phyloP scores from a whole-genome alignment of 2,329 filamentous ascomycete species.

The Ceratocystis destructans region DNA sequence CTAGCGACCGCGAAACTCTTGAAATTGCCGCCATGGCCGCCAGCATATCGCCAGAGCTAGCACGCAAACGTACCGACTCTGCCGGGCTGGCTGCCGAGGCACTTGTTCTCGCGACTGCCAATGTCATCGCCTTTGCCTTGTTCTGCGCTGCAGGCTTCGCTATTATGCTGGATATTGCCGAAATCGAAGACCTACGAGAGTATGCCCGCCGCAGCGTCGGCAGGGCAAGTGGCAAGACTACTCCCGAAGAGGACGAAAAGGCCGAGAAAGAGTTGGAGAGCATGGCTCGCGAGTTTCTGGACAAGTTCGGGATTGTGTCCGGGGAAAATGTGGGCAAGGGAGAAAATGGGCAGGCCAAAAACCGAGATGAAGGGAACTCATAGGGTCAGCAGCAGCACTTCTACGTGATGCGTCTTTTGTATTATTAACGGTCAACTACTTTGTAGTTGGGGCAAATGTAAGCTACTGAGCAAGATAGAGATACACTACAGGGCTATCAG shows the following conservation, averaged over 20 bases:
- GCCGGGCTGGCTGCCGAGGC: constrained; percentile 68
- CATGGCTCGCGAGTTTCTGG: constrained; percentile 46
- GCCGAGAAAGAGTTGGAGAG: constrained; percentile 49
- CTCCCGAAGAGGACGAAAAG: constrained; percentile 27
- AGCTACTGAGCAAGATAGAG: background rate
- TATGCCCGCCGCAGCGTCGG: constrained; percentile 34
- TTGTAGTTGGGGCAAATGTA: background rate
- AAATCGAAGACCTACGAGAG: constrained; percentile 48
- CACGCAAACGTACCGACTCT: constrained; percentile 38
- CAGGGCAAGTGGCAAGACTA: constrained; percentile 26
- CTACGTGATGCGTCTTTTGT: background rate
- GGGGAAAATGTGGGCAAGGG: background rate
- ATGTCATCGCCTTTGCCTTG: constrained; percentile 62
- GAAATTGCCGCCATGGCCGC: constrained; percentile 25
- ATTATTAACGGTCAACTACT: background rate
- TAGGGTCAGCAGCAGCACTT: background rate
- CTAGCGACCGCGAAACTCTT: constrained; percentile 23
- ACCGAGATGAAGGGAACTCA: background rate
- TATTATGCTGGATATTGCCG: constrained; percentile 65
- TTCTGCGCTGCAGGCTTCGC: constrained; percentile 59
- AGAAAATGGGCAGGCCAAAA: background rate
- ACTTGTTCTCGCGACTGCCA: constrained; percentile 73
- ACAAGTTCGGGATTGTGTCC: constrained; percentile 29
- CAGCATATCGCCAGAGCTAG: constrained; percentile 11
- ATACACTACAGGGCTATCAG: background rate